Percentiles rank a stretch among this genome's conserved stretches.
phyloP scores from a whole-genome alignment of 345 rosid species.

The Litchi chinensis region DNA sequence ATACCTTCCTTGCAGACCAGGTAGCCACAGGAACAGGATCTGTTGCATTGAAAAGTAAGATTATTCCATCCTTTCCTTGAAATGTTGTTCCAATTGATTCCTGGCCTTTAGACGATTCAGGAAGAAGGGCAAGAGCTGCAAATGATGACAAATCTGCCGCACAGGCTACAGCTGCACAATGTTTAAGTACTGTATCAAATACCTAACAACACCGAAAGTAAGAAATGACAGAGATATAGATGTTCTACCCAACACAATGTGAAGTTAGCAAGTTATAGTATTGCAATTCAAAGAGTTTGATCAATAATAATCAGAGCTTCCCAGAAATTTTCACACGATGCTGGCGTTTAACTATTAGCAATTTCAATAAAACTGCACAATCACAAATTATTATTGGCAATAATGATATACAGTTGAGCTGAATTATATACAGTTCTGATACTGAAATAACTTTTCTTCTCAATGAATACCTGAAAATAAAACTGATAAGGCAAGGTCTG shows the following conservation, averaged over 20 bases:
- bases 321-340: not conserved
- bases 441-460: not conserved
- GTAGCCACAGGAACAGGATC: constrained; percentile 71
- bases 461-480: not conserved
- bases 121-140: constrained; percentile 74
- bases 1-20: constrained; percentile 88
- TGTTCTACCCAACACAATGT: not conserved
- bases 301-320: not conserved
- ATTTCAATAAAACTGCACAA: not conserved
- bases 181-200: not conserved
- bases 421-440: not conserved
- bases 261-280: not conserved
- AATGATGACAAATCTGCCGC: constrained; percentile 52
- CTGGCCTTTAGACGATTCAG: constrained; percentile 36
- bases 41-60: constrained; percentile 63
- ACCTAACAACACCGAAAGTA: not conserved
- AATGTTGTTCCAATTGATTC: constrained; percentile 40
- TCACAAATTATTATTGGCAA: not conserved
- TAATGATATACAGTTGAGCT: not conserved
- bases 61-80: constrained; percentile 68
- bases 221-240: not conserved
- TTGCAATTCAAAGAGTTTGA: not conserved
- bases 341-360: not conserved
- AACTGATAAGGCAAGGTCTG: not conserved
- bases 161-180: constrained; percentile 68